Evolutionary conservation across 192 early-diverging fungal genomes (phyloP).

Genomic region (Funneliformis geosporum): DNA sequence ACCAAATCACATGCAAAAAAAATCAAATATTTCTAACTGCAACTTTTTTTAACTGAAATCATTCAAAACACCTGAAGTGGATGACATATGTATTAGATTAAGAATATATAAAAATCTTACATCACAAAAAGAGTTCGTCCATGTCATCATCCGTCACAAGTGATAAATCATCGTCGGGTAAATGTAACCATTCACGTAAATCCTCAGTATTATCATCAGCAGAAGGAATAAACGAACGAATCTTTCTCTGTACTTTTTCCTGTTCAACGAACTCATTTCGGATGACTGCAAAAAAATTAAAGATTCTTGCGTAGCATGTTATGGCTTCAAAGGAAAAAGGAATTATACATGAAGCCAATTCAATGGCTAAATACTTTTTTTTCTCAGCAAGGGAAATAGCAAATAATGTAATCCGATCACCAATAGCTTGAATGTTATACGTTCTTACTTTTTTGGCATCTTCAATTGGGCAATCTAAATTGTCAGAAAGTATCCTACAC

Average conservation of each 20-base stretch:
- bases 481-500: conserved; percentile 10
- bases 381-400: conserved; percentile 10
- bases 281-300: conserved; percentile 27
- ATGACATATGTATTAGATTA: no score
- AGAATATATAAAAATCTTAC: no score
- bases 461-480: conserved; percentile 20
- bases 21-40: no score
- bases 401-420: conserved; percentile 27
- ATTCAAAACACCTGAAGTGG: no score
- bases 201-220: conserved; percentile 7
- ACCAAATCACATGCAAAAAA: no score
- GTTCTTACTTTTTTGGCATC: conserved; percentile 23
- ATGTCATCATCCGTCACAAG: neutral
- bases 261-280: conserved; percentile 17
- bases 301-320: conserved; percentile 18
- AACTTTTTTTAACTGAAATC: no score
- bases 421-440: conserved; percentile 27
- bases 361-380: conserved; percentile 20
- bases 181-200: conserved; percentile 18
- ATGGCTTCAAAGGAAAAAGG: conserved; percentile 16
- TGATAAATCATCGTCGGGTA: conserved; percentile 15
- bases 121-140: conserved; percentile 11
- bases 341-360: conserved; percentile 28
- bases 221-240: conserved; percentile 16
- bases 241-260: conserved; percentile 20